Conservation (phyloP, 1,139 yeast genomes). For the Candida freyschussii region DNA sequence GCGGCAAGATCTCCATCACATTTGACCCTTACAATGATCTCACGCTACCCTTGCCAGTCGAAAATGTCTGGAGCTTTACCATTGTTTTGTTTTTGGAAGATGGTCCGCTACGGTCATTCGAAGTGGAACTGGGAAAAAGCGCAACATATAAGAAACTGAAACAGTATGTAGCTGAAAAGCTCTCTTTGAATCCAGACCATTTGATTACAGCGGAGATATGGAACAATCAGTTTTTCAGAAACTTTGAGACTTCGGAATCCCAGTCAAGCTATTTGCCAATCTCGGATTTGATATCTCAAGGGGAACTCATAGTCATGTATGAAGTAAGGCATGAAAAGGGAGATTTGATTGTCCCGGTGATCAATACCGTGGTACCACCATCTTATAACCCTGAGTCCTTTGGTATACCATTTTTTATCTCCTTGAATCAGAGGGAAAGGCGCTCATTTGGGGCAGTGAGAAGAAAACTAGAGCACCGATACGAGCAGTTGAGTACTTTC, state of each 20-base stretch:
- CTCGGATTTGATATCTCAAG: slow-evolving; percentile 58
- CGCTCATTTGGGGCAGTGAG: slow-evolving; percentile 52
- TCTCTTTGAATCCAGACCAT: slow-evolving; percentile 38
- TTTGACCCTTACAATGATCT: slow-evolving; percentile 93
- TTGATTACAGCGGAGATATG: slow-evolving; percentile 69
- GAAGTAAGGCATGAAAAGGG: slow-evolving; percentile 43
- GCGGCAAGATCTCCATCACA: slow-evolving; percentile 76
- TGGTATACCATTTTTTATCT: slow-evolving; percentile 74
- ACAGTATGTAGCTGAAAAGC: slow-evolving; percentile 50
- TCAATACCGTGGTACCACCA: slow-evolving; percentile 47
- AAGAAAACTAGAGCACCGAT: slow-evolving; percentile 46
- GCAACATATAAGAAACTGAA: slow-evolving; percentile 65
- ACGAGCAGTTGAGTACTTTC: slow-evolving; percentile 37
- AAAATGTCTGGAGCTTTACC: slow-evolving; percentile 66
- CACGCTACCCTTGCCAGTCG: slow-evolving; percentile 83
- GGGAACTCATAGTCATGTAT: slow-evolving; percentile 66
- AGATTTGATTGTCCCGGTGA: slow-evolving; percentile 65
- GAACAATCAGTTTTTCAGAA: slow-evolving; percentile 61
- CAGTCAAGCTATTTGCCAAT: slow-evolving; percentile 60
- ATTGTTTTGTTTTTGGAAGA: slow-evolving; percentile 58
- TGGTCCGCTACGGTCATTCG: slow-evolving; percentile 47
- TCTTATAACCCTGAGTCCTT: slow-evolving; percentile 40
- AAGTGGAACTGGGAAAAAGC: slow-evolving; percentile 67
- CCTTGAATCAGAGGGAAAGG: slow-evolving; percentile 44
- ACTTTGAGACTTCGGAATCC: slow-evolving; percentile 58